Conservation (phyloP, 495 filamentous ascomycete species). For the Talaromyces ruber region DNA sequence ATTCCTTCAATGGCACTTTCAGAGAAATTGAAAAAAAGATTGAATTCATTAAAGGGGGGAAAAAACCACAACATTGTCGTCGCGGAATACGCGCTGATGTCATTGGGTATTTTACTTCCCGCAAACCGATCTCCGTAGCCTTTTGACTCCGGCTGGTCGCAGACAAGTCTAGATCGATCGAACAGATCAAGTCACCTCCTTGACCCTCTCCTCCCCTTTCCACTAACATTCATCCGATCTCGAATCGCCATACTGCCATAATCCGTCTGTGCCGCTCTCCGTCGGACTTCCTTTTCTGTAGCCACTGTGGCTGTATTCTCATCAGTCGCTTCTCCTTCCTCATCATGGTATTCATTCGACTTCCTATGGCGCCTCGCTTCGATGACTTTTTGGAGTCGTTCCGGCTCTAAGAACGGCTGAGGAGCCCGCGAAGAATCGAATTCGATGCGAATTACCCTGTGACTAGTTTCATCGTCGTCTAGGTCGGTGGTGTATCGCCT, state of each 20-base stretch:
- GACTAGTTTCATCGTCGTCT: neutral
- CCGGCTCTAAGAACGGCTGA: constrained; percentile 25
- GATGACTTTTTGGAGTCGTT: constrained; percentile 5
- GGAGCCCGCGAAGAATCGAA: constrained; percentile 16
- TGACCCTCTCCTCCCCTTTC: constrained; percentile 1
- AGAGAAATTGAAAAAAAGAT: neutral
- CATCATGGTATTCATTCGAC: neutral
- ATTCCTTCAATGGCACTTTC: neutral
- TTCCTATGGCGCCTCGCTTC: constrained; percentile 4
- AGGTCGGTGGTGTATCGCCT: neutral
- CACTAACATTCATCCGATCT: constrained; percentile 3
- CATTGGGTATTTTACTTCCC: neutral
- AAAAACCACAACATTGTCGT: neutral
- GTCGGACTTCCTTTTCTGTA: neutral
- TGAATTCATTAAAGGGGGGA: neutral
- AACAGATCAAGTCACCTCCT: neutral
- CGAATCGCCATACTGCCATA: constrained; percentile 7
- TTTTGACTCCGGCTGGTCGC: neutral
- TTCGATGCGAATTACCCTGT: constrained; percentile 2
- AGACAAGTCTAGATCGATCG: neutral
- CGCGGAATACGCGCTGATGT: neutral
- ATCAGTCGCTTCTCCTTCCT: neutral
- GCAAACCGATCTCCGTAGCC: neutral
- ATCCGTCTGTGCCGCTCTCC: neutral
- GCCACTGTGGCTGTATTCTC: neutral